Conservation (phyloP, 2,329 filamentous ascomycete genomes). For the Paecilomyces sp. region DNA sequence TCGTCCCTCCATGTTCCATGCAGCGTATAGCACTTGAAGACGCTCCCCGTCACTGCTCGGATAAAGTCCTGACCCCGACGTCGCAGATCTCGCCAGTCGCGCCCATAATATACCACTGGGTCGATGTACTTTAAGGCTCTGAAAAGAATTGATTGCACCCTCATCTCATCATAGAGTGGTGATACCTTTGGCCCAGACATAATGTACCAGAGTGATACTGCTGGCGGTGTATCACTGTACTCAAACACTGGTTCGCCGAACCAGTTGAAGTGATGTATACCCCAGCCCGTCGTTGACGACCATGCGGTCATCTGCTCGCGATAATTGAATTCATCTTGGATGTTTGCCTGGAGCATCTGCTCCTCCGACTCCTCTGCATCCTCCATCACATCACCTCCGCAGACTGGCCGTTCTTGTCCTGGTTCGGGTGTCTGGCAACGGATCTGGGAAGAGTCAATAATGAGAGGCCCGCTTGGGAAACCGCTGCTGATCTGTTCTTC, state of each 20-base stretch:
- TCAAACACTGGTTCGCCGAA: conserved; percentile 5
- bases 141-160: conserved; percentile 8
- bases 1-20: conserved; percentile 16
- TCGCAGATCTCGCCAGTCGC: neutral
- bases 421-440: neutral
- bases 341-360: neutral
- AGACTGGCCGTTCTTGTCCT: neutral
- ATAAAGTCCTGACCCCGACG: conserved; percentile 7
- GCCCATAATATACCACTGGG: conserved; percentile 11
- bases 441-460: neutral
- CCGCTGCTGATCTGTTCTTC: neutral
- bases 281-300: neutral
- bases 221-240: conserved; percentile 12
- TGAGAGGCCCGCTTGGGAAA: neutral
- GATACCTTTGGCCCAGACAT: conserved; percentile 9
- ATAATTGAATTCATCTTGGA: neutral
- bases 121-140: conserved; percentile 13
- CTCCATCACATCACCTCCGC: neutral
- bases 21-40: conserved; percentile 14
- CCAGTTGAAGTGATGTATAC: conserved; percentile 22
- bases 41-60: conserved; percentile 5
- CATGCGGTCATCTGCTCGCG: neutral
- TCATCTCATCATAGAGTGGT: neutral
- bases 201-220: conserved; percentile 16
- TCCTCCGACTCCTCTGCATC: neutral